Percentiles rank a stretch among this genome's conserved stretches.
Evolutionary conservation across 352 stramenopile genomes (phyloP).

Genomic region (Phytophthora europaea): DNA sequence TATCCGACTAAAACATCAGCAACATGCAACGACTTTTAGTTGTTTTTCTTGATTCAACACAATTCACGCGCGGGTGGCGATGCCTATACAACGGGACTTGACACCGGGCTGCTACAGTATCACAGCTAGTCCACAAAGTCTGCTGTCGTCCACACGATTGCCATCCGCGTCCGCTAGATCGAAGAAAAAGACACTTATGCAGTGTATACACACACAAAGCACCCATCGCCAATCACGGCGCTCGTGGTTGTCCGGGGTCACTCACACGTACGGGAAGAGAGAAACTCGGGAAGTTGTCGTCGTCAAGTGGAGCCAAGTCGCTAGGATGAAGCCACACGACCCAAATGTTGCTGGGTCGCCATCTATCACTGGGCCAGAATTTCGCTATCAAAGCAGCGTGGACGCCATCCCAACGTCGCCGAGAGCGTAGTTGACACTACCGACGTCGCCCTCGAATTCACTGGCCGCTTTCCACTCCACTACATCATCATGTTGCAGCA

Average conservation of each 20-base stretch:
- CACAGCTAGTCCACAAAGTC: slow-evolving; percentile 4
- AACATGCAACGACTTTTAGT: slow-evolving; percentile 13
- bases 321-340: slow-evolving; percentile 1
- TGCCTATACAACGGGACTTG: slow-evolving; percentile 15
- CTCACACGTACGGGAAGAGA: slow-evolving; percentile 17
- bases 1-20: not conserved
- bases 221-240: slow-evolving; percentile 1
- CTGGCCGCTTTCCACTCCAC: slow-evolving; percentile 44
- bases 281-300: not conserved
- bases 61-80: slow-evolving; percentile 6
- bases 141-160: slow-evolving; percentile 12
- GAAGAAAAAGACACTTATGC: slow-evolving; percentile 22
- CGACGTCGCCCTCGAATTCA: slow-evolving; percentile 27
- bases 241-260: not conserved
- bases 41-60: slow-evolving; percentile 23
- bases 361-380: slow-evolving; percentile 28
- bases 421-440: slow-evolving; percentile 34
- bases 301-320: slow-evolving; percentile 2
- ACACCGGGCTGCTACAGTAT: not conserved
- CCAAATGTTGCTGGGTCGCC: not conserved
- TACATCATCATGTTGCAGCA: slow-evolving; percentile 36
- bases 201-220: slow-evolving; percentile 14
- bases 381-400: slow-evolving; percentile 37
- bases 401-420: slow-evolving; percentile 37
- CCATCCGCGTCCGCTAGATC: slow-evolving; percentile 17